Evolutionary conservation across 2,329 filamentous ascomycete genomes (phyloP), one percentile per base, ranked within the genome.

Genomic region (Bipolaris bicolor): DNA sequence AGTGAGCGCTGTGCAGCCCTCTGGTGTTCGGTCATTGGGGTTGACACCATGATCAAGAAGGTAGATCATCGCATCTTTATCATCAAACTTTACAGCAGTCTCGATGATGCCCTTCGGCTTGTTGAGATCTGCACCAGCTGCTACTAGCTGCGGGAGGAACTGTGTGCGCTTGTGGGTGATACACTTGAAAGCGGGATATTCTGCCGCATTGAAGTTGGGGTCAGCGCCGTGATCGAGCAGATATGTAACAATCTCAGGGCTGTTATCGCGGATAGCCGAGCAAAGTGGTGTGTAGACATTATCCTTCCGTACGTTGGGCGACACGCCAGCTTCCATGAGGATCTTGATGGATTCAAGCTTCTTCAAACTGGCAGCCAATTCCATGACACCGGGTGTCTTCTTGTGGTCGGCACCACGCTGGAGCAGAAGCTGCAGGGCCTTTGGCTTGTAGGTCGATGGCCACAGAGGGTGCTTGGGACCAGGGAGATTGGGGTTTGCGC

Each of bases 401-500:
- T 82, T 84, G 66, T 76, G 74, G 60, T 88, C 85, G 2, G 86
- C 87, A 1, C 86, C 87, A 24, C 83, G 83, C 2, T 76, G 62
- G 0, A 89, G 82, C 16, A 90, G 78, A 1, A 87, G 72, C 64
- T 85, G 80, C 31, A 90, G 76, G 58, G 84, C 87, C 7, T 79
- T 75, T 0, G 86, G 79, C 49, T 87, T 81, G 73, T 86, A 85
- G 0, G 83, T 83, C 0, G 87, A 81, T 1, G 86, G 86, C 88
- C 88, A 88, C 22, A 90, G 80, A 74, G 87, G 84, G 76, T 90
- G 85, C 72, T 89, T 88, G 10, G 87, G 87, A 1, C 86, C 87
- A 1, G 88, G 88, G 5, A 90, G 77, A 69, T 91, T 90, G 7
- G 87, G 83, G 65, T 90, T 83, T 1, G 88, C 88, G 3, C 84